Evolutionary conservation across 2,329 filamentous ascomycete genomes (phyloP), one percentile per base, ranked within the genome.

Genomic region (Pyrenochaeta sp.): DNA sequence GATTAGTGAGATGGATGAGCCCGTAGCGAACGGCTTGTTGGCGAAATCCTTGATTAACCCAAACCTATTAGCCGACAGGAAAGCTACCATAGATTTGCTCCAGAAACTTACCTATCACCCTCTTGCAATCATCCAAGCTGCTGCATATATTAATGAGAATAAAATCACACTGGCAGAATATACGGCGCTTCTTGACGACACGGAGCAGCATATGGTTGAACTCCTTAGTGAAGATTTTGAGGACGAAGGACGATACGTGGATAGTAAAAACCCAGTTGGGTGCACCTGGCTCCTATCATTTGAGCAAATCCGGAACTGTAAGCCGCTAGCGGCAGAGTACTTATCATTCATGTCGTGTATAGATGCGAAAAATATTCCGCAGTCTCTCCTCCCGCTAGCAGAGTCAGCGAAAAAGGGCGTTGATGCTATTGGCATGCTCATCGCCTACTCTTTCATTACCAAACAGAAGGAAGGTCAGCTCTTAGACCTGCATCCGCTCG

Each of bases 231-330:
- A 56, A 46, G 73, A 78, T n/a, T 78, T 81, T 20, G 62, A 58
- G 3, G 77, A 79, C 50, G 58, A 70, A 1, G 72, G 61, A 0
- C 72, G 75, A 27, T 79, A 81, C 52, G 48, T 33, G 11, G 55
- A 44, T 1, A 63, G 74, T 1, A 69, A 71, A 18, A 76, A 79
- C 23, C 71, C 79, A 1, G 69, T 81, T 0, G 76, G 76, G 0
- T 75, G 68, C 0, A 80, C 79, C 0, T 81, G 71, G 74, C 56
- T 79, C 0, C 70, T 81, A 4, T 79, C 78, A 0, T 82, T 82
- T 42, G 64, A 76, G 14, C 73, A 65, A 36, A 56, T 61, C 7
- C 51, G 36, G 11, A 33, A 49, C 45, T 37, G 75, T 2, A 54
- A 78, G 23, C 4, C 30, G 0, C 32, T 48, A 3, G 79, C 79